Percentiles rank a stretch among this genome's conserved stretches.
These are phyloP conservation scores for Hygrocybe punicea DNA, from an alignment of 768 basidiomycete species.

Conservation along the genomic window DNA sequence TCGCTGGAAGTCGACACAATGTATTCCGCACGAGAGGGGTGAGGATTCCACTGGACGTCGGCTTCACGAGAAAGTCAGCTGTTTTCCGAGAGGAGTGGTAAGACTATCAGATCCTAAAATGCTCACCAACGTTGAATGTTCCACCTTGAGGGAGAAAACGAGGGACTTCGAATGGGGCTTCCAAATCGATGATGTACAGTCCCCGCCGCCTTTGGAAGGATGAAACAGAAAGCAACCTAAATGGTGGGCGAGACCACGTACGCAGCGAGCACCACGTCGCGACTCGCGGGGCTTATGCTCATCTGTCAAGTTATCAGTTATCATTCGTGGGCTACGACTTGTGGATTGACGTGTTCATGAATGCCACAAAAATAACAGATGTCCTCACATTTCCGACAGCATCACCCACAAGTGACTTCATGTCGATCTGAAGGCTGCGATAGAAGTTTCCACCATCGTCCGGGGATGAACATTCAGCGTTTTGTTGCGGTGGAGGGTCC, in stretches of 20 bases:
- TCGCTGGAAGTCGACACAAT: slow-evolving; percentile 87
- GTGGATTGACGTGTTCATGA: neutral
- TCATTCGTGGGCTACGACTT: too few species aligned
- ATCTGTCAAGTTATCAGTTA: slow-evolving; percentile 47
- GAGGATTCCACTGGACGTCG: slow-evolving; percentile 84
- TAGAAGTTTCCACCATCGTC: slow-evolving; percentile 62
- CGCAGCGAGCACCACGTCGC: slow-evolving; percentile 90
- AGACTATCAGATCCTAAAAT: too few species aligned
- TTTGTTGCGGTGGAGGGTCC: neutral
- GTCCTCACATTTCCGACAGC: slow-evolving; percentile 74
- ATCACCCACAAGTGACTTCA: slow-evolving; percentile 75
- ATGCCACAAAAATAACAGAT: neutral
- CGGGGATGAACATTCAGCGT: slow-evolving; percentile 21
- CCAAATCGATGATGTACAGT: slow-evolving; percentile 91
- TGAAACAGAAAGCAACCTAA: neutral
- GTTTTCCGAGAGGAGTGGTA: neutral
- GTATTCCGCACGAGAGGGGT: slow-evolving; percentile 68
- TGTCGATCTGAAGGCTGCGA: slow-evolving; percentile 66
- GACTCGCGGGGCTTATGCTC: slow-evolving; percentile 85
- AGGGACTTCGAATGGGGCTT: slow-evolving; percentile 80
- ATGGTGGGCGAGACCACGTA: slow-evolving; percentile 37
- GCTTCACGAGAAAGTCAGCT: neutral
- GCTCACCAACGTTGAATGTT: slow-evolving; percentile 92
- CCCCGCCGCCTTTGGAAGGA: slow-evolving; percentile 62
- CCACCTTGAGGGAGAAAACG: slow-evolving; percentile 95